Conservation (phyloP, 768 basidiomycete genomes). For the Russula vinacea region DNA sequence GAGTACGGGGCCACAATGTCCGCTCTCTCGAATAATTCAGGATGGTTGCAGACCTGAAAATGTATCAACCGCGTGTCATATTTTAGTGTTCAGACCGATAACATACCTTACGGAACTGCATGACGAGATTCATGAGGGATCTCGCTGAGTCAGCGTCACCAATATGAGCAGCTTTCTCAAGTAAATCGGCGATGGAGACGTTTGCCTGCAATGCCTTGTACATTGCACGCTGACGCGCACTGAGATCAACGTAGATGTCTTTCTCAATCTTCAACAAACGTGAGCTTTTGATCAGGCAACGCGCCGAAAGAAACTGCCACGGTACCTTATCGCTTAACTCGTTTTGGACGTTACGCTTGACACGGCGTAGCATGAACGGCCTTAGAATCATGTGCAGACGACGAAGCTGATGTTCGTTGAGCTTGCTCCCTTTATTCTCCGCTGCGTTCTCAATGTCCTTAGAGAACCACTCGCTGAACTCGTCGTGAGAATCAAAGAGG, state of each 20-base stretch:
- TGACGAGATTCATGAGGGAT: slow-evolving; percentile 97
- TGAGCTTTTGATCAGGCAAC: not conserved
- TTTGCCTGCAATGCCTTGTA: slow-evolving; percentile 89
- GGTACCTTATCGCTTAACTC: slow-evolving; percentile 95
- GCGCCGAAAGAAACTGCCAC: slow-evolving; percentile 18
- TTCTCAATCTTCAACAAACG: slow-evolving; percentile 75
- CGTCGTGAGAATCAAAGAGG: slow-evolving; percentile 97
- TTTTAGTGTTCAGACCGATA: not conserved
- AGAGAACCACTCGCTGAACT: slow-evolving; percentile 99
- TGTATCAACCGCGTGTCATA: not conserved
- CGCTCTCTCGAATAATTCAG: slow-evolving; percentile 94
- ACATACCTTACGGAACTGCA: slow-evolving; percentile 96
- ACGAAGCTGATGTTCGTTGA: slow-evolving; percentile 93
- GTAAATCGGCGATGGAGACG: slow-evolving; percentile 89
- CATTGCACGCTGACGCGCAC: slow-evolving; percentile 84
- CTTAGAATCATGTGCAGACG: slow-evolving; percentile 98
- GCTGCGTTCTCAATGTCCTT: slow-evolving; percentile 97
- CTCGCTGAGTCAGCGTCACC: slow-evolving; percentile 90
- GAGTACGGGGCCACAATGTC: slow-evolving; percentile 93
- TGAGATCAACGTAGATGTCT: slow-evolving; percentile 92
- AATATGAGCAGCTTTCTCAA: slow-evolving; percentile 88
- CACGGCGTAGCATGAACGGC: slow-evolving; percentile 96
- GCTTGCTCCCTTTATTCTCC: slow-evolving; percentile 84
- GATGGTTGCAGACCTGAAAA: slow-evolving; percentile 90
- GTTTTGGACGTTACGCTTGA: slow-evolving; percentile 99